Evolutionary conservation across 345 rosid genomes (phyloP).

Genomic region (Rubroshorea leprosula): DNA sequence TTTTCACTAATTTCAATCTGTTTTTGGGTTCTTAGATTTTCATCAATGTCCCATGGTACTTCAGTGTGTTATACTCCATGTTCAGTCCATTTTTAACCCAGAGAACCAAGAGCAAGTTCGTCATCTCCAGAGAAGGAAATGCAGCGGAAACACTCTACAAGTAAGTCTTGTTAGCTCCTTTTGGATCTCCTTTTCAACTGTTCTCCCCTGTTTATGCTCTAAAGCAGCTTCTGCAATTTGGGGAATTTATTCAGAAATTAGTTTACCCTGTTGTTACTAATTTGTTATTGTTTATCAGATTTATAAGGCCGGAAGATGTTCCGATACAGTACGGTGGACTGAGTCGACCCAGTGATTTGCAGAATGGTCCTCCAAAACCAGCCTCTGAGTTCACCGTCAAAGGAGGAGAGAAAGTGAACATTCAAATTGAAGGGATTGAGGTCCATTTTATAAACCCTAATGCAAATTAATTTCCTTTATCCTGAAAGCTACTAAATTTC

Average conservation of each 20-base stretch:
- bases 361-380: constrained; percentile 63
- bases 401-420: constrained; percentile 96
- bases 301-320: constrained; percentile 79
- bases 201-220: not conserved
- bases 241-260: not conserved
- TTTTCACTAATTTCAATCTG: not conserved
- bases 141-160: constrained; percentile 94
- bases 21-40: constrained; percentile 50
- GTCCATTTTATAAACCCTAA: constrained; percentile 19
- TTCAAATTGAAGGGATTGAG: constrained; percentile 97
- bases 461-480: not conserved
- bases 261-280: not conserved
- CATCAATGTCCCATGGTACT: constrained; percentile 98
- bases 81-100: constrained; percentile 92
- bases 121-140: constrained; percentile 82
- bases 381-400: constrained; percentile 89
- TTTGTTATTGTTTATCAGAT: constrained; percentile 32
- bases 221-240: not conserved
- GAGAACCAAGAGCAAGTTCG: constrained; percentile 95
- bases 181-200: no score
- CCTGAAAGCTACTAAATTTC: not conserved
- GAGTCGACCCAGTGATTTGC: constrained; percentile 56
- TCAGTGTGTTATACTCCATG: constrained; percentile 76
- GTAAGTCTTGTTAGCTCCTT: constrained; percentile 36
- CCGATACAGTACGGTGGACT: constrained; percentile 95